phyloP scores from a whole-genome alignment of 2,329 filamentous ascomycete genomes.

The Coniochaeta sp. region DNA sequence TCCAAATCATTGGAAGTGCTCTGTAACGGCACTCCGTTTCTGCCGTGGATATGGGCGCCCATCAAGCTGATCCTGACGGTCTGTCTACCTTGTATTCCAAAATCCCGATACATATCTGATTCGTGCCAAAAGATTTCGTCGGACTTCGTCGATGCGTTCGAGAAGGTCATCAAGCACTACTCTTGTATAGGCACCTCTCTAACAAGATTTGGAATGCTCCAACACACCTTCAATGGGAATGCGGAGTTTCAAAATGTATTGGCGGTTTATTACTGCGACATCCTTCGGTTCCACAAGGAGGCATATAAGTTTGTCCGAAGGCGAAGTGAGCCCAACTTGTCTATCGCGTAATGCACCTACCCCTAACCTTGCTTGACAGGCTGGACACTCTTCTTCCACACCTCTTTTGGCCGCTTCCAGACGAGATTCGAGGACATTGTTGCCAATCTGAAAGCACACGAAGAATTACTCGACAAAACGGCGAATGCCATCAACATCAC shows the following conservation, averaged over 20 bases:
- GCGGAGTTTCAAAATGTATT: conserved; percentile 30
- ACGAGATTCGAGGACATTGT: conserved; percentile 24
- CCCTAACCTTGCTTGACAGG: conserved; percentile 15
- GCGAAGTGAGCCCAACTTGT: conserved; percentile 14
- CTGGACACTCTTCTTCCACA: conserved; percentile 26
- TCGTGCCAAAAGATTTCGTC: conserved; percentile 12
- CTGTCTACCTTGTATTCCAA: not conserved
- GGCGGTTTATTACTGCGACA: conserved; percentile 37
- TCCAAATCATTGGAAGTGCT: conserved; percentile 30
- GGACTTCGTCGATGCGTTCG: conserved; percentile 31
- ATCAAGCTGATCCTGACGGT: conserved; percentile 28
- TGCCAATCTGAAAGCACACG: conserved; percentile 23
- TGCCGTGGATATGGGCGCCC: conserved; percentile 39
- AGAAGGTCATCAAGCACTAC: conserved; percentile 32
- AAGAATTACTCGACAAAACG: conserved; percentile 21
- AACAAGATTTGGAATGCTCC: conserved; percentile 27
- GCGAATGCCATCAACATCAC: conserved; percentile 22
- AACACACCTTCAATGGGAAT: conserved; percentile 19
- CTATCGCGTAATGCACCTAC: not conserved
- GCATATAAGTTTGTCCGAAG: conserved; percentile 37
- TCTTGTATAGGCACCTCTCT: conserved; percentile 29
- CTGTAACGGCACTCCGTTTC: conserved; percentile 37
- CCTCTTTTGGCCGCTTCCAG: conserved; percentile 30
- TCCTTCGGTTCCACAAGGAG: conserved; percentile 37
- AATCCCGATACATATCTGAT: conserved; percentile 3